Conservation (phyloP, 192 early-diverging fungal species). For the Backusella morwellensis region DNA sequence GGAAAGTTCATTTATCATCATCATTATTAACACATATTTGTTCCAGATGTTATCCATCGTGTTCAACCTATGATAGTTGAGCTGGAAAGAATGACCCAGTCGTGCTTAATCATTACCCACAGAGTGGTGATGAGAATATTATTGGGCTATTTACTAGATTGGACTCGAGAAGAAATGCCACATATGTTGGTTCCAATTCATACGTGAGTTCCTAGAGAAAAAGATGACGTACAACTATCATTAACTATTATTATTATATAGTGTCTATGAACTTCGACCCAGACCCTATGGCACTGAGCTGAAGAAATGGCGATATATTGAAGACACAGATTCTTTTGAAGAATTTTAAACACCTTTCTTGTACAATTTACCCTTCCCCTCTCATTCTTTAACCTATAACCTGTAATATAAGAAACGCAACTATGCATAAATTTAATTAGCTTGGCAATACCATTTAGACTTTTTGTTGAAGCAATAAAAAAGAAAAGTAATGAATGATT, state of each 20-base stretch:
- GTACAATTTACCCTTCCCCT: background rate
- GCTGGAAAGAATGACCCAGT: slow-evolving; percentile 88
- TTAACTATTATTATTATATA: slow-evolving; percentile 6
- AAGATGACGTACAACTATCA: background rate
- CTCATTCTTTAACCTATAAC: background rate
- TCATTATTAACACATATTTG: background rate
- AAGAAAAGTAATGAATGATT: no score
- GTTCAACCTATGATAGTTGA: slow-evolving; percentile 93
- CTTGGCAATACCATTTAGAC: background rate
- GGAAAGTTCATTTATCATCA: background rate
- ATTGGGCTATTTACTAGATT: slow-evolving; percentile 86
- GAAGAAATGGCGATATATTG: slow-evolving; percentile 37
- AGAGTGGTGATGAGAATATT: slow-evolving; percentile 89
- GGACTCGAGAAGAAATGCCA: slow-evolving; percentile 38
- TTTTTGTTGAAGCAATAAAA: background rate
- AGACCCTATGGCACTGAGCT: slow-evolving; percentile 40
- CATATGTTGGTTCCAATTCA: slow-evolving; percentile 43
- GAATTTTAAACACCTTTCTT: slow-evolving; percentile 2
- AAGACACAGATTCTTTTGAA: slow-evolving; percentile 32
- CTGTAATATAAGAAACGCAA: background rate
- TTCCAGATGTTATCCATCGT: slow-evolving; percentile 87
- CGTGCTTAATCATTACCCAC: slow-evolving; percentile 89
- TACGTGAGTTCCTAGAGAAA: slow-evolving; percentile 18
- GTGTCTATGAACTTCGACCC: slow-evolving; percentile 38
- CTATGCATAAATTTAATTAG: background rate